A percentile compares a stretch with the other conserved stretches of the same genome.
Conservation (phyloP, 495 filamentous ascomycete species). For the Talaromyces wortmannii region DNA sequence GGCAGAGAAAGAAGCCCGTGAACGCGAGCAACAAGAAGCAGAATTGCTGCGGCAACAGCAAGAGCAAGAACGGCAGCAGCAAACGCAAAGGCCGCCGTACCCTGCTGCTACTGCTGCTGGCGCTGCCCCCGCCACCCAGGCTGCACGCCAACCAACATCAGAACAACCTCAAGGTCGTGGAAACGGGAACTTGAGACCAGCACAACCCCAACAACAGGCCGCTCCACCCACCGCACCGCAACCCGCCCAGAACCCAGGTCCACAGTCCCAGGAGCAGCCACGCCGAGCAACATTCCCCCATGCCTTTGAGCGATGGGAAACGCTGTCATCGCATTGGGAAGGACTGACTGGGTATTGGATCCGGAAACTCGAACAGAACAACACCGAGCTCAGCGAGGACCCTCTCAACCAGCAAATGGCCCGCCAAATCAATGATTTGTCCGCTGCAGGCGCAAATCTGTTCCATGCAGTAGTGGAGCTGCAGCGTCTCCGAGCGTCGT, state of each 20-base stretch:
- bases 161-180: constrained; percentile 13
- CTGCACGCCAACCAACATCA: constrained; percentile 15
- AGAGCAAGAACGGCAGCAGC: constrained; percentile 34
- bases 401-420: constrained; percentile 82
- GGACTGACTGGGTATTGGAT: constrained; percentile 97
- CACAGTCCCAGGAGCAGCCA: constrained; percentile 30
- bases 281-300: constrained; percentile 69
- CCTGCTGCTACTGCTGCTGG: constrained; percentile 55
- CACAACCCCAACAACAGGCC: constrained; percentile 2
- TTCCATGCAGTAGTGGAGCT: constrained; percentile 97
- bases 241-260: constrained; percentile 17
- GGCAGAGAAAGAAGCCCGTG: constrained; percentile 49
- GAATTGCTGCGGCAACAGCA: constrained; percentile 42
- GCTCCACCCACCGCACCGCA: constrained; percentile 7
- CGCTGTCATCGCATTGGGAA: constrained; percentile 95
- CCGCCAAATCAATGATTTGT: constrained; percentile 90
- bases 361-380: constrained; percentile 80
- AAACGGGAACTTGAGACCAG: neutral
- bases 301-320: constrained; percentile 97
- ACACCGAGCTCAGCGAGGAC: constrained; percentile 71
- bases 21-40: constrained; percentile 41
- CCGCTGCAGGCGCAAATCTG: constrained; percentile 91
- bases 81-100: constrained; percentile 24
- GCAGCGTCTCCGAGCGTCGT: constrained; percentile 90
- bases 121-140: constrained; percentile 31